Conservation (phyloP, 208 protist genomes). For the Porcisia deanei region DNA sequence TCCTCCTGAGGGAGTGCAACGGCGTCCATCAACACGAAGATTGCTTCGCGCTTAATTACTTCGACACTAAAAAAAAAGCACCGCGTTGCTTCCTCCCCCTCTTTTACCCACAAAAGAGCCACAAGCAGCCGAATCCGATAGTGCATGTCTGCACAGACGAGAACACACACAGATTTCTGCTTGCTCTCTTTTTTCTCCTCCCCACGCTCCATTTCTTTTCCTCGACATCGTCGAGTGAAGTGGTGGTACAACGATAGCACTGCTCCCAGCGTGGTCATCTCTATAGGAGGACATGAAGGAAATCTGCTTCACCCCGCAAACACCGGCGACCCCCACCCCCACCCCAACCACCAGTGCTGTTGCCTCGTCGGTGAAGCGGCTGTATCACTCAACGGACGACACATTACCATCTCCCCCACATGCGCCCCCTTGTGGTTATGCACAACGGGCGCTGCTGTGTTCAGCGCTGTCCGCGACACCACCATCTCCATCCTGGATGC, state of each 20-base stretch:
- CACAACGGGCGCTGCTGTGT: background rate
- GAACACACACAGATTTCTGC: too few relatives aligned
- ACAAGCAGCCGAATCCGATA: too few relatives aligned
- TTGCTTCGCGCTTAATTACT: too few relatives aligned
- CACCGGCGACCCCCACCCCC: background rate
- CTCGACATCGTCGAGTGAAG: too few relatives aligned
- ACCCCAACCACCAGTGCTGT: background rate
- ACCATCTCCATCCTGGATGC: slow-evolving; percentile 6
- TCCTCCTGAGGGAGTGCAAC: too few relatives aligned
- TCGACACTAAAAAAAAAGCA: too few relatives aligned
- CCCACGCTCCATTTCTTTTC: background rate
- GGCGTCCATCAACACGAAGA: too few relatives aligned
- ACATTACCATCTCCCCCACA: slow-evolving; percentile 16
- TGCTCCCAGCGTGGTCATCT: background rate
- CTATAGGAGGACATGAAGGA: background rate
- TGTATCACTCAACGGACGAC: slow-evolving; percentile 7
- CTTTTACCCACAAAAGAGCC: too few relatives aligned
- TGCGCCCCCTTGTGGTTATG: too few relatives aligned
- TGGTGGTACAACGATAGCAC: background rate
- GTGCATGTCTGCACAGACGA: background rate
- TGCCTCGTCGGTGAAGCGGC: background rate
- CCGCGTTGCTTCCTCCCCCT: too few relatives aligned
- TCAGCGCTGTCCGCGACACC: background rate
- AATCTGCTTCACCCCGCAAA: background rate
- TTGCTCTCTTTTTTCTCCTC: background rate